Conservation (phyloP, 495 filamentous ascomycete species). For the Cudoniella acicularis region DNA sequence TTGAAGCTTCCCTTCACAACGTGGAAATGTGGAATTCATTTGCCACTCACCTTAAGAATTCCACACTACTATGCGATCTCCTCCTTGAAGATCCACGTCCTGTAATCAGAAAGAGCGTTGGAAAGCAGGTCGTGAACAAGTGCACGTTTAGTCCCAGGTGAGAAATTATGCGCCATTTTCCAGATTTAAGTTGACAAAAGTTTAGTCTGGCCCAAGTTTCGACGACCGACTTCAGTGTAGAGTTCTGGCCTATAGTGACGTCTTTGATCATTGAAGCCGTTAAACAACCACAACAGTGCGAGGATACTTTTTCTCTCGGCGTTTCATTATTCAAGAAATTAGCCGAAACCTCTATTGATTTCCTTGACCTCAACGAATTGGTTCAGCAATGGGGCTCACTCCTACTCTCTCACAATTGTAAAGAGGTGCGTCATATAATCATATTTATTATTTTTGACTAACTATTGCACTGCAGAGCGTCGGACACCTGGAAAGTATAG, state of each 20-base stretch:
- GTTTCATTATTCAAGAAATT: conserved; percentile 52
- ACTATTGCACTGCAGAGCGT: conserved; percentile 32
- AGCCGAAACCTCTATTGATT: conserved; percentile 42
- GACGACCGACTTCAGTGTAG: conserved; percentile 34
- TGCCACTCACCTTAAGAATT: conserved; percentile 31
- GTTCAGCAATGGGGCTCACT: conserved; percentile 50
- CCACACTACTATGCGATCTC: conserved; percentile 32
- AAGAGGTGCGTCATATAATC: conserved; percentile 18
- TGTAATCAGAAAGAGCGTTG: conserved; percentile 37
- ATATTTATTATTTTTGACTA: neutral
- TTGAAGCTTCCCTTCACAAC: conserved; percentile 62
- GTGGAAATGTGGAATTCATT: conserved; percentile 56
- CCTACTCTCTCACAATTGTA: conserved; percentile 45
- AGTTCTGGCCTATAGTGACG: conserved; percentile 47
- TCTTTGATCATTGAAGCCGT: conserved; percentile 38
- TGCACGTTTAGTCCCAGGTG: conserved; percentile 23
- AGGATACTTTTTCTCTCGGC: conserved; percentile 42
- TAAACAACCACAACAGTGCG: conserved; percentile 32
- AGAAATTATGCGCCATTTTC: neutral
- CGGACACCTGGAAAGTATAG: conserved; percentile 45
- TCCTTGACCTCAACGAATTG: conserved; percentile 49
- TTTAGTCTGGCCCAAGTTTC: conserved; percentile 22
- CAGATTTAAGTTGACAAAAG: neutral
- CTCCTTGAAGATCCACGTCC: conserved; percentile 39
- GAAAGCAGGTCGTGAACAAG: conserved; percentile 32